A percentile compares a stretch with the other conserved stretches of the same genome.
These are phyloP conservation scores for Parastagonospora avenae DNA, from an alignment of 2,329 filamentous ascomycete species.

Conservation along the genomic window DNA sequence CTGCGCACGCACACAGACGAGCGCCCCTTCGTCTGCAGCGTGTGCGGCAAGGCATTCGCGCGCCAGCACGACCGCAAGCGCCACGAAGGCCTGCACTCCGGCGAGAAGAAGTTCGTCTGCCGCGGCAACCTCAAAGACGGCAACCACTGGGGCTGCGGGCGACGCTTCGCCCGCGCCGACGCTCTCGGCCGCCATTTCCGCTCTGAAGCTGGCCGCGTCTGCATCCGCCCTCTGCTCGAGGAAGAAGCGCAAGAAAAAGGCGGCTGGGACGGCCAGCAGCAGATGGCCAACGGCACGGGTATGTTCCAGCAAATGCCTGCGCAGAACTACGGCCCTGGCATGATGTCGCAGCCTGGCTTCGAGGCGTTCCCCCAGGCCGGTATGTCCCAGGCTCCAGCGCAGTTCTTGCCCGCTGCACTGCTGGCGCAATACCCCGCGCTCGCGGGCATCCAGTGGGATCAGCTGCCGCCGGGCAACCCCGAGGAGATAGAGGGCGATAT, in stretches of 20 bases:
- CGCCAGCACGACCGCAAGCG: conserved; percentile 97
- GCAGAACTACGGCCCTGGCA: conserved; percentile 40
- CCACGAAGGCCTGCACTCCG: conserved; percentile 93
- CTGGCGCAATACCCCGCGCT: conserved; percentile 91
- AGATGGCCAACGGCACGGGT: conserved; percentile 59
- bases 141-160: conserved; percentile 88
- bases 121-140: conserved; percentile 85
- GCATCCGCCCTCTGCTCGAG: conserved; percentile 95
- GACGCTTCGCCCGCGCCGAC: conserved; percentile 92
- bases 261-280: conserved; percentile 64
- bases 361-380: conserved; percentile 34
- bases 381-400: conserved; percentile 35
- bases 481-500: conserved; percentile 65
- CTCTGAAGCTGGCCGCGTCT: conserved; percentile 92
- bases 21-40: conserved; percentile 93
- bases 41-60: conserved; percentile 96
- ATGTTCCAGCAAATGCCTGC: conserved; percentile 39
- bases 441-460: conserved; percentile 86
- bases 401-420: conserved; percentile 79
- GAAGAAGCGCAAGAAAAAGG: conserved; percentile 85
- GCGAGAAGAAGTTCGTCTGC: conserved; percentile 98
- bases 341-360: conserved; percentile 42
- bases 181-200: conserved; percentile 93
- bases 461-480: conserved; percentile 66
- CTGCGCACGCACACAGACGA: conserved; percentile 96